A percentile compares a stretch with the other conserved stretches of the same genome.
These are phyloP conservation scores for Melaleuca alternifolia DNA, from an alignment of 345 rosid species.

Conservation along the genomic window DNA sequence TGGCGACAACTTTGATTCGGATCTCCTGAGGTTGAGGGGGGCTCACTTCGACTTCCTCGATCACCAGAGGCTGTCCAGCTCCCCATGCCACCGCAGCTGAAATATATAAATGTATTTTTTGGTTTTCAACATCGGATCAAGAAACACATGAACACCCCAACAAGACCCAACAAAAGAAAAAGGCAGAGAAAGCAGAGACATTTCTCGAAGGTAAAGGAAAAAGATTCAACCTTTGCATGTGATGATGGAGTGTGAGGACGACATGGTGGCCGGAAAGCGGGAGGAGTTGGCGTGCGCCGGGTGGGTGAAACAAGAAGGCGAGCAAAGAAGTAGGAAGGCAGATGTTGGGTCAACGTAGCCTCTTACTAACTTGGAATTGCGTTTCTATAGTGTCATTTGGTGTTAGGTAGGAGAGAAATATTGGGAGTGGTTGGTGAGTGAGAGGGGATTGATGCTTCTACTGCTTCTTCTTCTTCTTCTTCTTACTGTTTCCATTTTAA, in stretches of 20 bases:
- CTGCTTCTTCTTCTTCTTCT: background rate
- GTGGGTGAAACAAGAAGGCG: background rate
- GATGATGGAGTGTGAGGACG: slow-evolving; percentile 3
- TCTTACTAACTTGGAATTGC: background rate
- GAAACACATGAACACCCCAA: background rate
- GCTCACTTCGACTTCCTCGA: slow-evolving; percentile 78
- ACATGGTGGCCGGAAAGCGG: background rate
- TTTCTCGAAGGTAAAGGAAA: background rate
- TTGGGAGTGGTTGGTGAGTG: background rate
- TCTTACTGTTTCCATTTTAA: background rate
- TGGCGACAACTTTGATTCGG: slow-evolving; percentile 66
- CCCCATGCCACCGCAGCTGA: slow-evolving; percentile 94
- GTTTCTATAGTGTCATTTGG: background rate
- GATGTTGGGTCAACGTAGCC: background rate
- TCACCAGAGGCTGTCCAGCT: slow-evolving; percentile 64
- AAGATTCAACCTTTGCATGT: slow-evolving; percentile 25
- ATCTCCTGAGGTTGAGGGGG: slow-evolving; percentile 80
- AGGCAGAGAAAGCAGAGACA: background rate
- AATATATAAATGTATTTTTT: background rate
- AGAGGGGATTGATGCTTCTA: background rate
- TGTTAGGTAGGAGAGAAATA: background rate
- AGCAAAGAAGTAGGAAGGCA: background rate
- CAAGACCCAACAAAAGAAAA: background rate
- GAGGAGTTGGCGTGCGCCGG: background rate
- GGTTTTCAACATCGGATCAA: background rate